Base-by-base conservation (phyloP, 768 basidiomycete genomes). In the Mycena belliarum region DNA sequence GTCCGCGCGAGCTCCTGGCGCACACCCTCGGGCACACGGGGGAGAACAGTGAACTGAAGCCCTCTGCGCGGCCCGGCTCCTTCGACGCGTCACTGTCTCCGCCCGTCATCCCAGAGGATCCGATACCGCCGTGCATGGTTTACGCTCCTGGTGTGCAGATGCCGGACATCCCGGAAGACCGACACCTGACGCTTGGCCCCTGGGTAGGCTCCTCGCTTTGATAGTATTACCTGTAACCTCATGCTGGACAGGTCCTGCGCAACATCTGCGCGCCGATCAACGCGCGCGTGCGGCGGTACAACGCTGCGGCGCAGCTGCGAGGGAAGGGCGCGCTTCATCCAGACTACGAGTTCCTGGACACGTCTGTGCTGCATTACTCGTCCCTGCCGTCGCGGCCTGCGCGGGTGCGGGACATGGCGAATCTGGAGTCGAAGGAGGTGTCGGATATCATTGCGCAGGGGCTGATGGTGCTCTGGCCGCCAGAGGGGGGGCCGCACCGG, bases 311-410 rank as follows among this genome's bases (percentile, higher is more conserved):
- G 66, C 77, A 37, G 23, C 49, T 63, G 32, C 63, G 61, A 23
- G 60, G 66, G 44, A 18, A 16, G 25, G 28, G 28, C 24, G 57
- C 67, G 61, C 65, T 69, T 25, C 68, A 62, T 5, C 76, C 80
- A 51, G 77, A 81, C 52, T 87, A 85, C 60, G 83, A 84, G 60
- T 84, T 82, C 65, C 60, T 85, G 53, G 69, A 65, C 33, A 70
- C 72, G 41, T 70, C 75, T 47, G 74, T 82, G 25, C 72, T 72
- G 7, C 69, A 75, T 40, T 77, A 76, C 56, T 77, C 79, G 26
- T 71, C 70, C 16, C 61, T 67, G 55, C 69, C 72, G 10, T 79
- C 79, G 11, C 57, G 66, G 59, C 75, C 76, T 11, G 73, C 75
- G 28, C 75, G 74, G 61, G 64, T 76, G 21, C 68, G 71, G 25